These are phyloP conservation scores for Raphanus raphanistrum DNA, from an alignment of 345 rosid genomes.

Conservation along the genomic window DNA sequence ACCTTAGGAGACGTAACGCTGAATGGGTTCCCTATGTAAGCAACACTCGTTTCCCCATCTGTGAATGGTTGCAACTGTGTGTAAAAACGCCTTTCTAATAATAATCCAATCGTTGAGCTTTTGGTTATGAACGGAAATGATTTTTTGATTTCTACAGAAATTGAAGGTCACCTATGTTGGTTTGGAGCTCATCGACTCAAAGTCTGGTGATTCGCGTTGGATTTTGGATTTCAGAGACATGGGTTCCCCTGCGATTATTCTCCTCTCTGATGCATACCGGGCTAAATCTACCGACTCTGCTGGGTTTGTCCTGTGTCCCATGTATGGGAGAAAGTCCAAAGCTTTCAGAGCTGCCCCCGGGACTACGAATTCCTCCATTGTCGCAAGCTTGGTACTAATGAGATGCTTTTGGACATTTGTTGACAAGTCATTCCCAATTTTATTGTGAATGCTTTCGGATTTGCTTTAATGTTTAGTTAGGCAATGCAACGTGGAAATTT, in stretches of 20 bases:
- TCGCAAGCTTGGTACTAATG: constrained; percentile 67
- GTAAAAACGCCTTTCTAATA: neutral
- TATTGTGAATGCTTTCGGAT: neutral
- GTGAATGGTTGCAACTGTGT: neutral
- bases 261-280: constrained; percentile 72
- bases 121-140: neutral
- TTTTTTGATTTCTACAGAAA: constrained; percentile 51
- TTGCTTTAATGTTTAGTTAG: constrained; percentile 1
- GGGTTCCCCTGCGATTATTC: constrained; percentile 80
- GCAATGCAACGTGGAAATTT: constrained; percentile 13
- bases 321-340: constrained; percentile 95
- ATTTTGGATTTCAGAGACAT: constrained; percentile 98
- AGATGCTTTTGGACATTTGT: constrained; percentile 26
- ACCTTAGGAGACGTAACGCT: constrained; percentile 65
- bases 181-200: constrained; percentile 74
- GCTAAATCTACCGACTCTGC: constrained; percentile 62
- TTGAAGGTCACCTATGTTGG: constrained; percentile 86
- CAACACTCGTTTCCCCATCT: constrained; percentile 17
- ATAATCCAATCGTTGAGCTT: neutral
- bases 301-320: constrained; percentile 84
- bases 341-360: constrained; percentile 97
- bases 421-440: neutral
- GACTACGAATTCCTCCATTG: constrained; percentile 76
- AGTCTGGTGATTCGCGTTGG: constrained; percentile 84
- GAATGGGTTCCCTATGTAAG: constrained; percentile 90